Evolutionary conservation across 768 basidiomycete genomes (phyloP), one percentile per base, ranked within the genome.

Genomic region (Pulveroboletus sp.): DNA sequence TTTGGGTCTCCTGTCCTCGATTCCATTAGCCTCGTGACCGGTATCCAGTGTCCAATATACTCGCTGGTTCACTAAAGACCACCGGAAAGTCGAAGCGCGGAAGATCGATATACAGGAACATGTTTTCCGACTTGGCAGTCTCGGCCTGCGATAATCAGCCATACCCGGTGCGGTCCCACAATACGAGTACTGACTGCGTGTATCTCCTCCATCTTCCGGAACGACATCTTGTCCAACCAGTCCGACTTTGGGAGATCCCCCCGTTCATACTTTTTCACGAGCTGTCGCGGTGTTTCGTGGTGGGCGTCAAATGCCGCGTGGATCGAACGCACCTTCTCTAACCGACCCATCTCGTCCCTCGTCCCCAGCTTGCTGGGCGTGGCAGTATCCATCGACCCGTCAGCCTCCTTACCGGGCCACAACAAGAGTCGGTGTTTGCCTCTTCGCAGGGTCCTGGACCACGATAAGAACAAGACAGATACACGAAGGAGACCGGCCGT

Each of bases 41-140:
- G 20, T 37, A 8, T 19, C 20, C 49, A 27, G 6, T 35, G n/a
- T 29, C 23, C 8, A 22, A 17, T 4, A 11, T 27, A 73, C 84
- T 57, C 35, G 87, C 90, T 9, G 88, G 81, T 71, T 99, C 95
- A 55, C 86, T 90, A 67, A 89, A 99, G 47, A 98, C 85, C 17
- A 99, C 87, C 0, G 96, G 96, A 63, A 97, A 97, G 64, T 98
- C 95, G 63, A 98, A 99, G 30, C 92, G 81, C 1, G 94, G 96
- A 22, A 98, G 67, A 71, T 98, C 96, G 37, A 98, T 85, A 67
- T 98, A 98, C 11, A 98, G 78, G 66, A 90, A 98, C n/a, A 98
- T 74, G 59, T 92, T 89, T 50, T 93, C 84, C 1, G 93, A 95
- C 67, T 93, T 94, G 56, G 84, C 84, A 0, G 92, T 83, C 68